Evolutionary conservation across 257 asterid species (phyloP).

Genomic region (Solanum virginianum): DNA sequence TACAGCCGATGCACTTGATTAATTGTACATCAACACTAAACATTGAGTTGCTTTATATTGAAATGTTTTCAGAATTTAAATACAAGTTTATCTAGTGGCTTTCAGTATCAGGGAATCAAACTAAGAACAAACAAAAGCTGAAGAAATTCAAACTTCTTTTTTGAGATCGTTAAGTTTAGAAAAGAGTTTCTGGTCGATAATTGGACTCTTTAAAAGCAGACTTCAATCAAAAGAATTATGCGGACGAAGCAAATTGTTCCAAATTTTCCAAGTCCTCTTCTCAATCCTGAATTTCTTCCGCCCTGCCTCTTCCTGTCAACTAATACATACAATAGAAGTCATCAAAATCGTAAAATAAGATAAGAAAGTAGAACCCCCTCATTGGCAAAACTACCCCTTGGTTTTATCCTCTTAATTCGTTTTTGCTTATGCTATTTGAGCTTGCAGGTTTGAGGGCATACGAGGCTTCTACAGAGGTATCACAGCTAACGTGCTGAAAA

Average conservation of each 20-base stretch:
- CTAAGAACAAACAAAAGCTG: background rate
- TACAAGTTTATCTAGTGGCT: background rate
- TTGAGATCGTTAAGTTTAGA: background rate
- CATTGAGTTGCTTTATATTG: background rate
- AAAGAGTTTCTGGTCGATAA: background rate
- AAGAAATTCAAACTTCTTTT: background rate
- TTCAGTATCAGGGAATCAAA: background rate
- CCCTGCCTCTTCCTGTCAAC: background rate
- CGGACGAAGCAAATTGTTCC: background rate
- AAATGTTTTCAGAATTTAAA: background rate
- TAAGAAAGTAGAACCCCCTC: background rate
- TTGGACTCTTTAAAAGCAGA: background rate
- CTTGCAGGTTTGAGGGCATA: constrained; percentile 62
- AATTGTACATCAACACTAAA: background rate
- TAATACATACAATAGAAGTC: background rate
- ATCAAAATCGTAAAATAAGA: background rate
- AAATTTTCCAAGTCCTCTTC: background rate
- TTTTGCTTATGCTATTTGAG: background rate
- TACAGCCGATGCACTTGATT: background rate
- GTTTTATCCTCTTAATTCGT: background rate
- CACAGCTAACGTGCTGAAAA: constrained; percentile 78
- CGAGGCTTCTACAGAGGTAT: constrained; percentile 95
- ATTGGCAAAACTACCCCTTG: background rate
- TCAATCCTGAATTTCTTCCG: background rate
- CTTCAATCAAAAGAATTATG: background rate